phyloP scores from a whole-genome alignment of 495 filamentous ascomycete species.

The Hypomontagnella submonticulosa region DNA sequence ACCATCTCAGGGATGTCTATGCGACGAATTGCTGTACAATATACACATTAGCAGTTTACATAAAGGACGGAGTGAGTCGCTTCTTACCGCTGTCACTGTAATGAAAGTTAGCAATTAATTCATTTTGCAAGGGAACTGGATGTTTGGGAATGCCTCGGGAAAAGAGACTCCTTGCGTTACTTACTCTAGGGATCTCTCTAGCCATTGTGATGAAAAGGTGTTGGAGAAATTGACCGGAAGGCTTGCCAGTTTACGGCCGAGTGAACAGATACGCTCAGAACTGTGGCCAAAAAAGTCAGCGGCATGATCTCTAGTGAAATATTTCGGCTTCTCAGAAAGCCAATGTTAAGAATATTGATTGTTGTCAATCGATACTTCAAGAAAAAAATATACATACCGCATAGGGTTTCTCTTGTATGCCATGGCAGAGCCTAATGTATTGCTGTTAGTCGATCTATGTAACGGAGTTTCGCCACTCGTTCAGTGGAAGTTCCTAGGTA shows the following conservation, averaged over 20 bases:
- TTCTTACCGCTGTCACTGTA: slow-evolving; percentile 46
- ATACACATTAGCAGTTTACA: slow-evolving; percentile 14
- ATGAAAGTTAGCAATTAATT: slow-evolving; percentile 1
- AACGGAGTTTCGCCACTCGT: not conserved
- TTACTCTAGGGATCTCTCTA: slow-evolving; percentile 68
- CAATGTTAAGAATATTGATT: not conserved
- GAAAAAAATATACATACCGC: slow-evolving; percentile 18
- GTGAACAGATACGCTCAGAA: slow-evolving; percentile 81
- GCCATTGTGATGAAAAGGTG: slow-evolving; percentile 88
- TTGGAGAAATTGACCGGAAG: slow-evolving; percentile 74
- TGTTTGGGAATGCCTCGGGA: not conserved
- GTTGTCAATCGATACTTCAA: no score
- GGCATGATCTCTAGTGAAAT: not conserved
- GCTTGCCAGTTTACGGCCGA: slow-evolving; percentile 76
- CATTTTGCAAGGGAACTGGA: not conserved
- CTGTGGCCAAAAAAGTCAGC: slow-evolving; percentile 66
- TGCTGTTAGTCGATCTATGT: slow-evolving; percentile 6
- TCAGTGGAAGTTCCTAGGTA: not conserved
- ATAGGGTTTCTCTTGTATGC: slow-evolving; percentile 86
- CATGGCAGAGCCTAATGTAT: slow-evolving; percentile 56
- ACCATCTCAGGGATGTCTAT: slow-evolving; percentile 76
- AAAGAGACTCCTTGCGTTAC: not conserved
- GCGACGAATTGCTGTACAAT: slow-evolving; percentile 25
- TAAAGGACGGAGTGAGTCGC: not conserved
- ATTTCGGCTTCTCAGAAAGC: not conserved